phyloP scores from a whole-genome alignment of 2,329 filamentous ascomycete species.

The Fusarium dlaminii region DNA sequence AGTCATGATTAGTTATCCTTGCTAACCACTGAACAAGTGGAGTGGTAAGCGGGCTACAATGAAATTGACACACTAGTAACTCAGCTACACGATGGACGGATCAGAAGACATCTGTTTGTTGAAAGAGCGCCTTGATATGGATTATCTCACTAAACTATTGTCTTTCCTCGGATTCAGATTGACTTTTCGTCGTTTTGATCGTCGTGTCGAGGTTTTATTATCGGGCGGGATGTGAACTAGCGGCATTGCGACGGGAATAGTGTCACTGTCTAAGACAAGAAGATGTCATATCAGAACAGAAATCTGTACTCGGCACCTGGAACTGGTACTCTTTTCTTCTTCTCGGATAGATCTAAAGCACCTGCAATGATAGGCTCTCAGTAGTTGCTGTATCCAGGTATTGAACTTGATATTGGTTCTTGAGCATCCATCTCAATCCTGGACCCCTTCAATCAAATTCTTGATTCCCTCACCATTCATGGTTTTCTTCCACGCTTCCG shows the following conservation, averaged over 20 bases:
- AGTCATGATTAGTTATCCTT: conserved; percentile 16
- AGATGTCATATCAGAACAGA: neutral
- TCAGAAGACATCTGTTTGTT: too few relatives aligned
- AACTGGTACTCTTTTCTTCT: neutral
- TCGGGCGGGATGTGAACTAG: too few relatives aligned
- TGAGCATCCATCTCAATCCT: neutral
- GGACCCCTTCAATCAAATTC: conserved; percentile 61
- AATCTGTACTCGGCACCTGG: neutral
- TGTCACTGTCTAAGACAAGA: neutral
- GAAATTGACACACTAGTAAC: neutral
- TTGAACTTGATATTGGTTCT: neutral
- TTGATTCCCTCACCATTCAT: conserved; percentile 82
- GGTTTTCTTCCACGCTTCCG: conserved; percentile 84
- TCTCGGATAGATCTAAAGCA: too few relatives aligned
- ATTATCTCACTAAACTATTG: neutral
- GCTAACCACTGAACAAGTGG: neutral
- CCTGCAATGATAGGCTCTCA: too few relatives aligned
- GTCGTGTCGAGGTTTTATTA: neutral
- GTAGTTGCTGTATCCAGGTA: neutral
- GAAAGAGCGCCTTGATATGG: too few relatives aligned
- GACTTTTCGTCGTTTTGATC: neutral
- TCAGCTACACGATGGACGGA: neutral
- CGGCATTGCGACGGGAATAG: neutral
- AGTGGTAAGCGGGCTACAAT: neutral
- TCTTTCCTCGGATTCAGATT: neutral